Conservation (phyloP, 164 flowering plant species). For the Sedum album region DNA sequence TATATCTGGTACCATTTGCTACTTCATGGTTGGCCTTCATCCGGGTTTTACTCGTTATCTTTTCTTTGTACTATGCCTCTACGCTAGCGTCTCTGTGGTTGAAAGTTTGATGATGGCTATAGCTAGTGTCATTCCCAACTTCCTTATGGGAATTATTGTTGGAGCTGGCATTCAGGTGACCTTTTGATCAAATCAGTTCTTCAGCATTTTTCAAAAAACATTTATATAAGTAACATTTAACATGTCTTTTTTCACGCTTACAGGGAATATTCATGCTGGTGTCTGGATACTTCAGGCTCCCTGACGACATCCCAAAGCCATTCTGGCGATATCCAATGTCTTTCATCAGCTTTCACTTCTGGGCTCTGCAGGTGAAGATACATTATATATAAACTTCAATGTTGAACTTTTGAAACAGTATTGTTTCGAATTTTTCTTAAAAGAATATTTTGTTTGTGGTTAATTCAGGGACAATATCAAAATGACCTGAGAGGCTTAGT, state of each 20-base stretch:
- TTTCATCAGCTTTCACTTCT: constrained; percentile 88
- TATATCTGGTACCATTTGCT: constrained; percentile 29
- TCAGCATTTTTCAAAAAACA: too few relatives aligned
- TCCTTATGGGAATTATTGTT: constrained; percentile 41
- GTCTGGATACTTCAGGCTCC: constrained; percentile 93
- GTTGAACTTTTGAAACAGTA: background rate
- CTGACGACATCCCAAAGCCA: constrained; percentile 90
- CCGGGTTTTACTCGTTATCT: constrained; percentile 18
- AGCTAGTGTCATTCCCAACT: constrained; percentile 39
- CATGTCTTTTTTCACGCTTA: constrained; percentile 5
- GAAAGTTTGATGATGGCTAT: constrained; percentile 52
- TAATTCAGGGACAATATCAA: constrained; percentile 76
- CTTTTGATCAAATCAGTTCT: background rate
- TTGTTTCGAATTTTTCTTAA: background rate
- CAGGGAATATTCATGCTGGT: constrained; percentile 99
- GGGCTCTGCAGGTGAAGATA: constrained; percentile 84
- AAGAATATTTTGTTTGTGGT: background rate
- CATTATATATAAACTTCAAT: background rate
- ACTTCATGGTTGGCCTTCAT: constrained; percentile 31
- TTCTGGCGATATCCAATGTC: constrained; percentile 98
- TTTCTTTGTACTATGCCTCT: constrained; percentile 13
- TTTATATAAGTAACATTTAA: background rate
- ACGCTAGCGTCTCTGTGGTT: constrained; percentile 17
- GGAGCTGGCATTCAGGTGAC: constrained; percentile 46
- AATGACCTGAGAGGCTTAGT: constrained; percentile 70